A percentile compares a stretch with the other conserved stretches of the same genome.
Conservation (phyloP, 495 filamentous ascomycete genomes). For the Hypoxylon rickii region DNA sequence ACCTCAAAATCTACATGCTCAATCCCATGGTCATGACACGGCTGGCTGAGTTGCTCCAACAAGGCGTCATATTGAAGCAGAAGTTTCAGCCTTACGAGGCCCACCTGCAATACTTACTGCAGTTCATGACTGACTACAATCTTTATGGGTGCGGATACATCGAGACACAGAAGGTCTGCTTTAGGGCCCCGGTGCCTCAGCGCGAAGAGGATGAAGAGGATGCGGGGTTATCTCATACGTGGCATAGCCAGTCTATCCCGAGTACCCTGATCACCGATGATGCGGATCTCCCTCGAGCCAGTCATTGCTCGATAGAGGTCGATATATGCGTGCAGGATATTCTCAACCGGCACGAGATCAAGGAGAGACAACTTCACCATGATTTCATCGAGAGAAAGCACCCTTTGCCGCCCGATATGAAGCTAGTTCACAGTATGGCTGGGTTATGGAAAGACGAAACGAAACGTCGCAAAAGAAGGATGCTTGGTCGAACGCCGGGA, state of each 20-base stretch:
- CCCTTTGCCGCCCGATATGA: conserved; percentile 67
- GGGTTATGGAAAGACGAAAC: conserved; percentile 93
- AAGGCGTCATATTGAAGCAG: conserved; percentile 81
- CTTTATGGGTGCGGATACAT: conserved; percentile 92
- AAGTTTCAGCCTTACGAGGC: conserved; percentile 90
- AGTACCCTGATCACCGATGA: conserved; percentile 61
- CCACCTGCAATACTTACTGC: conserved; percentile 86
- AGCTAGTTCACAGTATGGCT: conserved; percentile 88
- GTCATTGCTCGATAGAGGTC: conserved; percentile 85
- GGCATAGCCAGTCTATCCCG: conserved; percentile 72
- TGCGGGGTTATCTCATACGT: conserved; percentile 65
- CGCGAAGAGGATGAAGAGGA: conserved; percentile 59
- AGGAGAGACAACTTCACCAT: conserved; percentile 77
- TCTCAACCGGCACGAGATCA: conserved; percentile 75
- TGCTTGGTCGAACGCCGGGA: conserved; percentile 63
- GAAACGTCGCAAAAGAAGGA: conserved; percentile 69
- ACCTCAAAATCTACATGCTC: conserved; percentile 91
- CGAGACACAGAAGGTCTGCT: conserved; percentile 60
- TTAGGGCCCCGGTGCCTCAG: conserved; percentile 76
- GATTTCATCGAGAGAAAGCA: conserved; percentile 80
- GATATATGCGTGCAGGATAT: conserved; percentile 91
- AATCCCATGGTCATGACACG: conserved; percentile 82
- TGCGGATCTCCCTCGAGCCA: conserved; percentile 69
- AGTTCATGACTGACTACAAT: conserved; percentile 99
- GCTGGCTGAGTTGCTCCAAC: conserved; percentile 80